phyloP scores from a whole-genome alignment of 345 rosid genomes.

The Nephelium lappaceum region DNA sequence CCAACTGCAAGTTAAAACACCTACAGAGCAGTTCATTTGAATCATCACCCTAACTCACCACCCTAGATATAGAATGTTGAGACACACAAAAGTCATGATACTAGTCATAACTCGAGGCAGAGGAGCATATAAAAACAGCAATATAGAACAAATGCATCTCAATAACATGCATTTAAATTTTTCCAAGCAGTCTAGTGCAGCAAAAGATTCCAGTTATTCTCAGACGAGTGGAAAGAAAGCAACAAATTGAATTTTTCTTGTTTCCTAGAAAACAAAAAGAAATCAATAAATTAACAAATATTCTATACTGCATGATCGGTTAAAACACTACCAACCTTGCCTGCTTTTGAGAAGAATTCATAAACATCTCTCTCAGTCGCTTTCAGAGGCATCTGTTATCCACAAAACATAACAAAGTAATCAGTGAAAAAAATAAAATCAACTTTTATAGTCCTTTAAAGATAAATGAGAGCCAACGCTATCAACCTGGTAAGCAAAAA shows the following conservation, averaged over 20 bases:
- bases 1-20: conserved; percentile 16
- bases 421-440: neutral
- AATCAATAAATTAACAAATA: neutral
- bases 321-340: conserved; percentile 63
- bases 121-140: conserved; percentile 24
- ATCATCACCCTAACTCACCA: conserved; percentile 27
- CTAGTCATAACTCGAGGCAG: conserved; percentile 31
- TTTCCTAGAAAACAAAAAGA: neutral
- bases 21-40: neutral
- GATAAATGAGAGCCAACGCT: conserved; percentile 2
- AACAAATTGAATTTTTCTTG: neutral
- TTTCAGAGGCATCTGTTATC: conserved; percentile 87
- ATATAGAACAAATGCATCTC: conserved; percentile 25
- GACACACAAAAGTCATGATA: conserved; percentile 36
- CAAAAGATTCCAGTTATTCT: conserved; percentile 10
- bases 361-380: conserved; percentile 91
- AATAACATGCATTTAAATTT: conserved; percentile 21
- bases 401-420: conserved; percentile 18
- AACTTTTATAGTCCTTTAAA: neutral
- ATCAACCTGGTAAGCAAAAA: conserved; percentile 90
- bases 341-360: conserved; percentile 92
- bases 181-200: conserved; percentile 13
- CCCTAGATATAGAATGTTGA: conserved; percentile 28
- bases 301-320: conserved; percentile 10
- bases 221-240: neutral